A percentile compares a stretch with the other conserved stretches of the same genome.
Conservation (phyloP, 2,329 filamentous ascomycete genomes). For the Aspergillus felis region DNA sequence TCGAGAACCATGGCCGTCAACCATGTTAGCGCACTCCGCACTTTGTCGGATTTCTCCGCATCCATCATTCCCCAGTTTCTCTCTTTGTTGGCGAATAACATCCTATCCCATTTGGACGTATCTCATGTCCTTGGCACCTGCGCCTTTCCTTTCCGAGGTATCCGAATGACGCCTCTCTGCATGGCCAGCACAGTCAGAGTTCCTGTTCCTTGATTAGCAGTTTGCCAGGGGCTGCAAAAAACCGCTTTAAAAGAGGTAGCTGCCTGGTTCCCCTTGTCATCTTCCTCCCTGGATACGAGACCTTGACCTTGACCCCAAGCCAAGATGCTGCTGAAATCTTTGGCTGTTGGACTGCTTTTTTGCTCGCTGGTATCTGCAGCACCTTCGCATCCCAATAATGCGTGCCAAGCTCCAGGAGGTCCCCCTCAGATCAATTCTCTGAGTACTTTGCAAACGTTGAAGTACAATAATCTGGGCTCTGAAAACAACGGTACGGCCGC, state of each 20-base stretch:
- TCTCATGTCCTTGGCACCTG: not conserved
- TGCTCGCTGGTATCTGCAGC: constrained; percentile 9
- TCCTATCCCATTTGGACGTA: not conserved
- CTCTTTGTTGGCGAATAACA: not conserved
- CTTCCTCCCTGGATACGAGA: not conserved
- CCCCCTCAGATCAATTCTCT: constrained; percentile 9
- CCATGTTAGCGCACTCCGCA: not conserved
- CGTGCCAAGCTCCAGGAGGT: not conserved
- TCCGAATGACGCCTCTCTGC: not conserved
- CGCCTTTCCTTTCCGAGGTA: not conserved
- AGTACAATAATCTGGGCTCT: constrained; percentile 23
- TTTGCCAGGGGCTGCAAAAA: not conserved
- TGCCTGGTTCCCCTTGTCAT: not conserved
- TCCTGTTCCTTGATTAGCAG: not conserved
- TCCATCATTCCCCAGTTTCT: not conserved
- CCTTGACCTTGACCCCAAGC: not conserved
- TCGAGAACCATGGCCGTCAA: not conserved
- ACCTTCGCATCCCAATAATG: not conserved
- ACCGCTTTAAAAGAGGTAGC: not conserved
- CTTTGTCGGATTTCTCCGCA: not conserved
- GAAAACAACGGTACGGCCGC: constrained; percentile 24
- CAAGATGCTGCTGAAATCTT: constrained; percentile 9
- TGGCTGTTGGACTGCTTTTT: constrained; percentile 11
- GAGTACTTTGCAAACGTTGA: constrained; percentile 18
- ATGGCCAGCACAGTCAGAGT: not conserved